phyloP scores from a whole-genome alignment of 164 flowering plant genomes.

The Vitis amurensis region DNA sequence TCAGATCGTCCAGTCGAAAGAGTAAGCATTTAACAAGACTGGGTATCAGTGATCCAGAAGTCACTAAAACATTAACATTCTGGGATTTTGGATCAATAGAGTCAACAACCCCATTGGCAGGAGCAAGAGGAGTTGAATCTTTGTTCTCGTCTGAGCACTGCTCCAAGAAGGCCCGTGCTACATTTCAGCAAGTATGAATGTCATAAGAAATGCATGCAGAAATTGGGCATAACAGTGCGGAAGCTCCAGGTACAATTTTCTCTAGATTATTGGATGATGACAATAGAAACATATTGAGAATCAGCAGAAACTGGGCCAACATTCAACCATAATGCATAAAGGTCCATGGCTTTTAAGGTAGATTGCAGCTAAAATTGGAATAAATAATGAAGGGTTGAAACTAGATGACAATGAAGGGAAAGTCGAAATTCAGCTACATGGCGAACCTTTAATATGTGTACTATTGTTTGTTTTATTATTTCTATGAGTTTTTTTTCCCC shows the following conservation, averaged over 20 bases:
- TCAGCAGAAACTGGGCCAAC: not conserved
- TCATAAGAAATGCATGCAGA: not conserved
- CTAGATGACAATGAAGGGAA: not conserved
- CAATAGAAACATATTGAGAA: not conserved
- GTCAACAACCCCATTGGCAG: conserved; percentile 22
- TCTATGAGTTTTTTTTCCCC: too few species aligned
- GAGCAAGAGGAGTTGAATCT: conserved; percentile 17
- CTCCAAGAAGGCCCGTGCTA: conserved; percentile 76
- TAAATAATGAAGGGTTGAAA: not conserved
- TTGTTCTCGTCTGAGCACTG: conserved; percentile 47
- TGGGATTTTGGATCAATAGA: conserved; percentile 20
- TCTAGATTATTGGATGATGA: too few species aligned
- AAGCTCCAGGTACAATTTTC: not conserved
- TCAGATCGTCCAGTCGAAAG: conserved; percentile 64
- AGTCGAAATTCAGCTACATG: not conserved
- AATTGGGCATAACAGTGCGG: not conserved
- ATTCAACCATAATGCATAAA: too few species aligned
- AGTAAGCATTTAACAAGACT: conserved; percentile 93
- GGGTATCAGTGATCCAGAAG: conserved; percentile 89
- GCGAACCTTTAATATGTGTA: not conserved
- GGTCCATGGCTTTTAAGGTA: too few species aligned
- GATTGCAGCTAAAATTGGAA: not conserved
- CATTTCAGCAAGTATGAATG: conserved; percentile 16
- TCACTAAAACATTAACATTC: conserved; percentile 77
- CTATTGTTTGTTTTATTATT: too few species aligned